Evolutionary conservation across 2,329 filamentous ascomycete species (phyloP), one percentile per base, ranked within the genome.

Genomic region (Falciphora oryzae): DNA sequence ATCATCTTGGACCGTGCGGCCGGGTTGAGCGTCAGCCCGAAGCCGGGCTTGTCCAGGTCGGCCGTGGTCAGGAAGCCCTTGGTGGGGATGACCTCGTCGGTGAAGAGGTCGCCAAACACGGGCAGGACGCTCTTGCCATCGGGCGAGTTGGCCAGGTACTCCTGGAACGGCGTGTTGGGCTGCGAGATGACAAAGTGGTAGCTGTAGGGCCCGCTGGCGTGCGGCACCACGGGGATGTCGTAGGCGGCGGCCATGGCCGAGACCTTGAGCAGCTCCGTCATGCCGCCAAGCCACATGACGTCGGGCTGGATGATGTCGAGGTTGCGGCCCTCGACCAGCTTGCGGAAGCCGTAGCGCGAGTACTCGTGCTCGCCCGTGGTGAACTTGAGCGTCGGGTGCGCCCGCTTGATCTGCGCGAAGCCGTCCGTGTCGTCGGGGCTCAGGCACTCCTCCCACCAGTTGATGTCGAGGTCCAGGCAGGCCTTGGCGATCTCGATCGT

Each of bases 371-470:
- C 93, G 69, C 93, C 93, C 1, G 93, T 97, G 25, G 93, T 97
- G 81, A 97, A 97, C 77, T 96, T 96, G 77, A 94, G 82, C 2
- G 89, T 89, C 0, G 93, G 93, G 74, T 97, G 93, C 1, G 93
- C 93, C 62, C 89, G 87, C 83, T 97, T 97, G 79, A 97, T 88
- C 74, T 92, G 87, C 69, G 87, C 90, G 72, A 96, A 96, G 65
- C 93, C 93, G 71, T 97, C 93, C 61, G 90, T 92, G 79, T 97
- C 93, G 76, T 97, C 93, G 14, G 93, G 93, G 35, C 89, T 90
- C 67, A 97, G 80, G 69, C 92, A 96, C 80, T 97, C 93, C 80
- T 97, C 93, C 92, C 92, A 97, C 93, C 93, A 97, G 80, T 97
- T 93, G 75, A 97, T 93, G 76, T 94, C 85, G 69, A 97, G 84